phyloP scores from a whole-genome alignment of 306 rosid genomes.

The Sesbania bispinosa region DNA sequence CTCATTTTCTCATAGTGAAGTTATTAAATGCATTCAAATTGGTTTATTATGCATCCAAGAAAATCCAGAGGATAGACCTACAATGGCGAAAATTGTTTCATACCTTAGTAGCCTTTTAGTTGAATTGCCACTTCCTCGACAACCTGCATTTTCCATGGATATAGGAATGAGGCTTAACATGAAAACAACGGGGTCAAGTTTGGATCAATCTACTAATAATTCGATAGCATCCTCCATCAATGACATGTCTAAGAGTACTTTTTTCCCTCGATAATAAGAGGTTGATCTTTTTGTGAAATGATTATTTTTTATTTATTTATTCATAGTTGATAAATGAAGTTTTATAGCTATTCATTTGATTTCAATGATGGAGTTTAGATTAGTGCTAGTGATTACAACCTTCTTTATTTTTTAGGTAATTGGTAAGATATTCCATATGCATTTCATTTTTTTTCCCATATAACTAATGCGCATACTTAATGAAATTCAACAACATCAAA shows the following conservation, averaged over 20 bases:
- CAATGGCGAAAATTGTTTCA: slow-evolving; percentile 35
- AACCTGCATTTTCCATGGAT: slow-evolving; percentile 18
- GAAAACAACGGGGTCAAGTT: neutral
- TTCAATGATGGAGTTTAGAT: neutral
- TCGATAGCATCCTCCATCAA: slow-evolving; percentile 15
- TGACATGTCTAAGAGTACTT: slow-evolving; percentile 19
- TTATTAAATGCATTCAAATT: slow-evolving; percentile 35
- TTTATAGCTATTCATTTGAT: neutral
- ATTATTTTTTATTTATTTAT: neutral
- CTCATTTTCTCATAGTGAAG: slow-evolving; percentile 23
- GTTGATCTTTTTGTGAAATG: neutral
- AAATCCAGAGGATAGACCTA: slow-evolving; percentile 32
- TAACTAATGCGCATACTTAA: too few species aligned
- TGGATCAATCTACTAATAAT: neutral
- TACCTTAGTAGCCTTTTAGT: slow-evolving; percentile 2
- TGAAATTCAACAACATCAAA: too few species aligned
- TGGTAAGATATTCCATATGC: too few species aligned
- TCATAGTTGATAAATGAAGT: neutral
- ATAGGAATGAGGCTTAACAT: neutral
- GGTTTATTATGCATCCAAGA: slow-evolving; percentile 40
- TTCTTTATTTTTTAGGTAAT: too few species aligned
- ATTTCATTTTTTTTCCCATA: too few species aligned
- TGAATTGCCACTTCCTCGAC: slow-evolving; percentile 19
- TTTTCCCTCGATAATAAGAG: slow-evolving; percentile 10
- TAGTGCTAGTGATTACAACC: neutral